Percentiles rank a stretch among this genome's conserved stretches.
Conservation (phyloP, 805 yeast species). For the Suhomyces pyralidae region DNA sequence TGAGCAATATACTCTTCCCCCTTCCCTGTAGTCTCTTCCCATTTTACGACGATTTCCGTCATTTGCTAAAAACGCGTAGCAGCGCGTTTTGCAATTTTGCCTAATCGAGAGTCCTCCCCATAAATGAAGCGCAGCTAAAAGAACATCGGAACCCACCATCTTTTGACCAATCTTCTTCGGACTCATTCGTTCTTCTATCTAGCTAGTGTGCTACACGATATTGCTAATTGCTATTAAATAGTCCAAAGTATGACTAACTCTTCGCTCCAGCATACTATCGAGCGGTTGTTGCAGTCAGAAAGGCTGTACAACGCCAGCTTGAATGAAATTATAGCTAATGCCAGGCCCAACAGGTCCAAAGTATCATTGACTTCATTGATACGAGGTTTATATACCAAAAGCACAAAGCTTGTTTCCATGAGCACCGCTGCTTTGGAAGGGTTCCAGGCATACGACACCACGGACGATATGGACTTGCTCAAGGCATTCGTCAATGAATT, state of each 20-base stretch:
- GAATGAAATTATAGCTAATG: constrained; percentile 32
- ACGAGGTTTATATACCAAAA: constrained; percentile 41
- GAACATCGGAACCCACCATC: constrained; percentile 1
- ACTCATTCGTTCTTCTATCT: neutral
- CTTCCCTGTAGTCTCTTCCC: neutral
- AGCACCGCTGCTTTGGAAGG: constrained; percentile 15
- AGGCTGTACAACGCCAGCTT: constrained; percentile 31
- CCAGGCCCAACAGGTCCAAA: constrained; percentile 28
- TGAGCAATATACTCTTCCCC: too few relatives aligned
- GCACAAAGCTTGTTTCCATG: constrained; percentile 24
- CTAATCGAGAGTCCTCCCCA: constrained; percentile 1
- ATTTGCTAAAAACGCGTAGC: neutral
- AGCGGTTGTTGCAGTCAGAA: constrained; percentile 14
- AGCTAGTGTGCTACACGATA: too few relatives aligned
- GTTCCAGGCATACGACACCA: constrained; percentile 12
- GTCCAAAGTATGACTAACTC: neutral
- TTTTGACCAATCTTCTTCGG: neutral
- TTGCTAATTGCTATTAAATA: neutral
- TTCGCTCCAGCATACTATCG: neutral
- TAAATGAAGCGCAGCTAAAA: neutral
- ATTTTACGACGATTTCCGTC: neutral
- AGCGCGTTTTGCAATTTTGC: constrained; percentile 3
- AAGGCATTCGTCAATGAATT: constrained; percentile 38
- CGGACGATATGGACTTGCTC: constrained; percentile 26
- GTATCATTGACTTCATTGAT: constrained; percentile 30